phyloP scores from a whole-genome alignment of 805 yeast species.

The Kazachstania taianensis region DNA sequence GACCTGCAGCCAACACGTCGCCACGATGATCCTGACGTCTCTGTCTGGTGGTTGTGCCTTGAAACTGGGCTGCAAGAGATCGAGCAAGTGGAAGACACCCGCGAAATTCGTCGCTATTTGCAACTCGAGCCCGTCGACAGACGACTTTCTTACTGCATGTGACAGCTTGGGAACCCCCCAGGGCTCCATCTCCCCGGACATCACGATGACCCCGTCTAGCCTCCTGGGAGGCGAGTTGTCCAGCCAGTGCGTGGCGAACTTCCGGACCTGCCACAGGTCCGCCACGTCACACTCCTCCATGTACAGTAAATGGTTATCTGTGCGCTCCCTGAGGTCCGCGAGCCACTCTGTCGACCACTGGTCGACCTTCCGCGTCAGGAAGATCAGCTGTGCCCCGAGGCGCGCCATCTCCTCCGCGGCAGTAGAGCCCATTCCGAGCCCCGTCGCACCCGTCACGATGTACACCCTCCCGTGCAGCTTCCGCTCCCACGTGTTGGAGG shows the following conservation, averaged over 20 bases:
- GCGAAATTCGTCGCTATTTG: constrained; percentile 79
- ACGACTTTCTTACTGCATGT: constrained; percentile 43
- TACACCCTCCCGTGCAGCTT: constrained; percentile 85
- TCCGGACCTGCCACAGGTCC: constrained; percentile 64
- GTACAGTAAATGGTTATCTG: constrained; percentile 66
- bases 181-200: constrained; percentile 79
- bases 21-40: constrained; percentile 75
- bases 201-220: constrained; percentile 78
- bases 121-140: constrained; percentile 75
- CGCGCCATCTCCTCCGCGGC: constrained; percentile 64
- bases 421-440: constrained; percentile 72
- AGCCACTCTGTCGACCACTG: constrained; percentile 74
- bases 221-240: constrained; percentile 86
- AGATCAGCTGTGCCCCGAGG: constrained; percentile 77
- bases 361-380: constrained; percentile 58
- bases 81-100: constrained; percentile 71
- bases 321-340: constrained; percentile 60
- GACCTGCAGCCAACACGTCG: constrained; percentile 70
- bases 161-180: constrained; percentile 32
- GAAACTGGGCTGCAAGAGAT: constrained; percentile 71
- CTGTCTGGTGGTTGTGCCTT: constrained; percentile 90
- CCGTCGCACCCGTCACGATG: constrained; percentile 84
- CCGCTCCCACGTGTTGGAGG: constrained; percentile 82
- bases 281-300: constrained; percentile 84
- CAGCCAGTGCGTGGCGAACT: constrained; percentile 90